These are phyloP conservation scores for Xylariaceae sp. DNA, from an alignment of 2,329 filamentous ascomycete genomes.

Conservation along the genomic window DNA sequence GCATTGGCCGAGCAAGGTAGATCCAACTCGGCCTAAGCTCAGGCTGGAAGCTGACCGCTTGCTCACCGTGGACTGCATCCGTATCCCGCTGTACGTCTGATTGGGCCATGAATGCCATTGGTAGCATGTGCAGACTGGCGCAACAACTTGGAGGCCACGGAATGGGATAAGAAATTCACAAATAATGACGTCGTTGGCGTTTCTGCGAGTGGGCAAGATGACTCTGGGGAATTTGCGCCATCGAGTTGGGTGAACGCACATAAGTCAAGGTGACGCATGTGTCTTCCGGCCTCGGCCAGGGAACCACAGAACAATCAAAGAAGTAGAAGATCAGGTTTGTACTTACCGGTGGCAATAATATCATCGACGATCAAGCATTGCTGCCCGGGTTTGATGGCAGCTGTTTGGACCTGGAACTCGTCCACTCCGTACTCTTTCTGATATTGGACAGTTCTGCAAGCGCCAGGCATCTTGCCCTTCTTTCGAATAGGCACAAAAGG, in stretches of 20 bases:
- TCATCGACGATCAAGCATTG: slow-evolving; percentile 93
- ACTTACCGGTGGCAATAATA: slow-evolving; percentile 93
- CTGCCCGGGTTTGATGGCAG: slow-evolving; percentile 78
- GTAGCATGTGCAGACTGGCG: not conserved
- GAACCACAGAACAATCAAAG: not conserved
- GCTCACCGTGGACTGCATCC: too few relatives aligned
- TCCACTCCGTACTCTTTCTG: slow-evolving; percentile 96
- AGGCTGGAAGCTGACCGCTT: too few relatives aligned
- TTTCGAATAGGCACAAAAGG: slow-evolving; percentile 93
- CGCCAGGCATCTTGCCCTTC: slow-evolving; percentile 90
- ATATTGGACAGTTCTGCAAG: slow-evolving; percentile 78
- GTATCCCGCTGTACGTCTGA: too few relatives aligned
- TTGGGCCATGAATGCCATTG: not conserved
- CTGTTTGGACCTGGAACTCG: slow-evolving; percentile 92
- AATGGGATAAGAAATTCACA: too few relatives aligned
- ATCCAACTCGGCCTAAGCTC: too few relatives aligned
- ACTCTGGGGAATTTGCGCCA: not conserved
- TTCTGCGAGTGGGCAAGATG: not conserved
- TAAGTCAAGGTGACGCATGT: not conserved
- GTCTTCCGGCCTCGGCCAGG: slow-evolving; percentile 1
- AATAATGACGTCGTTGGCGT: too few relatives aligned
- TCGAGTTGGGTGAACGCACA: slow-evolving; percentile 1
- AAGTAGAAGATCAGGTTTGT: slow-evolving; percentile 6
- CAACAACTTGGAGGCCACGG: not conserved
- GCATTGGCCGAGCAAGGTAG: too few relatives aligned